phyloP scores from a whole-genome alignment of 148 eudicot species.

The Rhododendron griersonianum region DNA sequence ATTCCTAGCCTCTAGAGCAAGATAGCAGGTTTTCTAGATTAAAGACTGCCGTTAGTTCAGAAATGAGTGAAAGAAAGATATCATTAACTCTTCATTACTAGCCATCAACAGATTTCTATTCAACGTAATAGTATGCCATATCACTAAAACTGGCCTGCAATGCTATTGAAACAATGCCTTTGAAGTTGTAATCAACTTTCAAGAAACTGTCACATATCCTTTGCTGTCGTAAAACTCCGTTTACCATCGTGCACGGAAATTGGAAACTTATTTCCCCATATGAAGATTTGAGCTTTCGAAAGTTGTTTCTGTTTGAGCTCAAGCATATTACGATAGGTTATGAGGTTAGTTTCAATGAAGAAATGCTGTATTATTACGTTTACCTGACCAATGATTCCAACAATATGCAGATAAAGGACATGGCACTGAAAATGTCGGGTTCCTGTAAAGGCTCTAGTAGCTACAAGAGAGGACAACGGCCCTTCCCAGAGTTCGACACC shows the following conservation, averaged over 20 bases:
- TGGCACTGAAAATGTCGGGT: slow-evolving; percentile 85
- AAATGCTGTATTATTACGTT: not conserved
- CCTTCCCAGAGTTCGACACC: slow-evolving; percentile 71
- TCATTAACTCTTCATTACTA: not conserved
- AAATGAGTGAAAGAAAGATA: not conserved
- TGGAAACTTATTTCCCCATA: not conserved
- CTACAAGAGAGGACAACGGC: slow-evolving; percentile 61
- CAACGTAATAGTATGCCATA: not conserved
- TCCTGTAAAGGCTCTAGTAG: slow-evolving; percentile 45
- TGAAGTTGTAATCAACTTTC: not conserved
- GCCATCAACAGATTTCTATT: not conserved
- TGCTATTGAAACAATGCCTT: not conserved
- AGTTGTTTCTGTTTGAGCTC: not conserved
- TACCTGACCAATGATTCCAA: not conserved
- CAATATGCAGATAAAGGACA: slow-evolving; percentile 79
- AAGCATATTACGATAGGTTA: not conserved
- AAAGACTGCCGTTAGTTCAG: too few relatives aligned
- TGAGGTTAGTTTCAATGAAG: not conserved
- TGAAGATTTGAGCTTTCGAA: not conserved
- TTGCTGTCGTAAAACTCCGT: not conserved
- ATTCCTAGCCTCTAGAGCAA: not conserved
- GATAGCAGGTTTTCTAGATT: not conserved
- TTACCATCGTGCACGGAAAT: not conserved
- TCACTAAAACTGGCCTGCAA: slow-evolving; percentile 1
- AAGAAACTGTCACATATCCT: not conserved